Evolutionary conservation across 108 stramenopile species (phyloP).

Genomic region (Epithemia pelagica): DNA sequence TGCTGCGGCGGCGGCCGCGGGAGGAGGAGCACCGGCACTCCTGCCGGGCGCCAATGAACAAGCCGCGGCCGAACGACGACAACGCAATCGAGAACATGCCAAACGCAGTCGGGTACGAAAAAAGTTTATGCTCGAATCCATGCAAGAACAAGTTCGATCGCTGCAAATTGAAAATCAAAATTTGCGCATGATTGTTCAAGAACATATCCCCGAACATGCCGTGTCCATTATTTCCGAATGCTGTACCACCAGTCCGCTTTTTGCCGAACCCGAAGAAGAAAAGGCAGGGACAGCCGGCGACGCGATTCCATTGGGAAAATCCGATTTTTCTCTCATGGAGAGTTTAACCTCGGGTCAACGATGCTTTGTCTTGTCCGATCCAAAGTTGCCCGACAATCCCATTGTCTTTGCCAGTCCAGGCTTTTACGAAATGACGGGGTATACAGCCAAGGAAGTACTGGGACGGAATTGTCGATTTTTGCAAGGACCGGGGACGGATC

Average conservation of each 20-base stretch:
- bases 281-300: not conserved
- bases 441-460: conserved; percentile 85
- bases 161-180: conserved; percentile 88
- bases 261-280: conserved; percentile 29
- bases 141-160: conserved; percentile 85
- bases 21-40: not conserved
- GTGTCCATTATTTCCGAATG: conserved; percentile 73
- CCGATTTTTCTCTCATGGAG: conserved; percentile 77
- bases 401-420: conserved; percentile 87
- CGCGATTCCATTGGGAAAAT: conserved; percentile 34
- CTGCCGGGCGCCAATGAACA: conserved; percentile 10
- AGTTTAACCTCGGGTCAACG: conserved; percentile 77
- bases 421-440: conserved; percentile 94
- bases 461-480: conserved; percentile 98
- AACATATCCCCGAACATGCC: conserved; percentile 74
- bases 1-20: conserved; percentile 7
- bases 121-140: conserved; percentile 95
- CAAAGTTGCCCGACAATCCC: conserved; percentile 96
- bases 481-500: conserved; percentile 93
- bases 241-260: conserved; percentile 62
- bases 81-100: conserved; percentile 95
- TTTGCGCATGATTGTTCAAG: conserved; percentile 70
- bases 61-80: conserved; percentile 67
- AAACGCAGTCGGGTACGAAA: conserved; percentile 95
- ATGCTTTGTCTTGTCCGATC: conserved; percentile 90